Evolutionary conservation across 2,329 filamentous ascomycete species (phyloP).

Genomic region (Aureobasidium sp.): DNA sequence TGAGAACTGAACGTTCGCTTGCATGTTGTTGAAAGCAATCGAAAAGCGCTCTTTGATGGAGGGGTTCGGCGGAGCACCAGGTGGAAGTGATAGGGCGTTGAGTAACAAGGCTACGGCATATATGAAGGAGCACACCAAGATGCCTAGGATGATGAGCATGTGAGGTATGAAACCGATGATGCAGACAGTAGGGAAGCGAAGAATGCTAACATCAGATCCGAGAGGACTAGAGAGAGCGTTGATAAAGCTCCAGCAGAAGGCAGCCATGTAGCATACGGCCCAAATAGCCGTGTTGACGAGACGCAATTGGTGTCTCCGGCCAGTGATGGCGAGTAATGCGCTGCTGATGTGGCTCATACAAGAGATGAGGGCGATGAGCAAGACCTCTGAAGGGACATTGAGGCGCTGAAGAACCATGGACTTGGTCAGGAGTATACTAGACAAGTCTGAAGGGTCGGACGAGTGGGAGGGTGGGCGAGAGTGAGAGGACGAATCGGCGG

Average conservation of each 20-base stretch:
- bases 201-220: constrained; percentile 56
- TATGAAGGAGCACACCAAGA: constrained; percentile 66
- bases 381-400: constrained; percentile 83
- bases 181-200: constrained; percentile 88
- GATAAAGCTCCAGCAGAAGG: constrained; percentile 70
- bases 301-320: constrained; percentile 71
- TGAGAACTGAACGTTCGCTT: constrained; percentile 80
- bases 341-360: constrained; percentile 82
- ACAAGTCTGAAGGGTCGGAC: constrained; percentile 18
- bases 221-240: constrained; percentile 36
- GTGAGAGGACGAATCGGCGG: constrained; percentile 32
- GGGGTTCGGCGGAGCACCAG: constrained; percentile 38
- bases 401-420: constrained; percentile 68
- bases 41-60: constrained; percentile 55
- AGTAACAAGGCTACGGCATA: constrained; percentile 71
- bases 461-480: constrained; percentile 23
- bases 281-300: constrained; percentile 82
- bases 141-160: constrained; percentile 76
- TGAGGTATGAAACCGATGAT: constrained; percentile 94
- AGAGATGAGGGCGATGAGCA: constrained; percentile 81
- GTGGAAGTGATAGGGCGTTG: constrained; percentile 61
- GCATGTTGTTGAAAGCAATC: constrained; percentile 78
- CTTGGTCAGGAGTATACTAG: constrained; percentile 42
- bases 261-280: constrained; percentile 82
- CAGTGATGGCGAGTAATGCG: constrained; percentile 72